Base-by-base conservation (phyloP, 129 eudicot genomes). In the Centaurea solstitialis region DNA sequence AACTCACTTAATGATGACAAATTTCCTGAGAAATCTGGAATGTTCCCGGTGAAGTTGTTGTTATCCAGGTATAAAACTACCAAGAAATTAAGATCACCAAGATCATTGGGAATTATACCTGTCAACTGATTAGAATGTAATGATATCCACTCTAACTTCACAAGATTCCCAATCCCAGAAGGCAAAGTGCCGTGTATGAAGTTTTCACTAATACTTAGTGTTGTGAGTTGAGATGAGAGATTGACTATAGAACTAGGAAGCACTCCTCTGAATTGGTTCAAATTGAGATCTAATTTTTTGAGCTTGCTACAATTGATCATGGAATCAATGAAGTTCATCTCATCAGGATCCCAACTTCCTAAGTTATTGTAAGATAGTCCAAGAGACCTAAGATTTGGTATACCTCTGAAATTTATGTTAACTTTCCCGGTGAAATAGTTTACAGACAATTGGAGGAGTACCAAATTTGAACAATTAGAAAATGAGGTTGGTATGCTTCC, bases 401-500 rank as follows among this genome's bases (percentile, higher is more conserved):
- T 73, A 0, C 43, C 17, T 15, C 68, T 67, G 41, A 88, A 75
- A 70, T 13, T 59, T 38, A 70, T 45, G 4, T 75, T 75, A 26
- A 84, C 68, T 53, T 81, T 72, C 38, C 92, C 92, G 7, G 86
- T 74, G 67, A 86, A 82, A 24, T n/a, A 13, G n/a, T 86, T 5
- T 43, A 0, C 17, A n/a, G n/a, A 41, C 24, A 79, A 20, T 11
- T n/a, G 9, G 18, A 89, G 78, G 15, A 39, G 38, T 64, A 0
- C 18, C 41, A 89, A 53, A 65, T 84, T 79, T 43, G 88, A 81
- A 70, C 80, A 72, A 73, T 84, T 84, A 57, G 90, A 87, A 69
- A 86, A 74, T 9, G 80, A 81, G 40, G 6, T 40, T 1, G 88
- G 92, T 76, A 86, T 79, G 62, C 50, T 74, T 30, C 92, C 92